Evolutionary conservation across 2,329 filamentous ascomycete species (phyloP).

Genomic region (Endothia cerciana): DNA sequence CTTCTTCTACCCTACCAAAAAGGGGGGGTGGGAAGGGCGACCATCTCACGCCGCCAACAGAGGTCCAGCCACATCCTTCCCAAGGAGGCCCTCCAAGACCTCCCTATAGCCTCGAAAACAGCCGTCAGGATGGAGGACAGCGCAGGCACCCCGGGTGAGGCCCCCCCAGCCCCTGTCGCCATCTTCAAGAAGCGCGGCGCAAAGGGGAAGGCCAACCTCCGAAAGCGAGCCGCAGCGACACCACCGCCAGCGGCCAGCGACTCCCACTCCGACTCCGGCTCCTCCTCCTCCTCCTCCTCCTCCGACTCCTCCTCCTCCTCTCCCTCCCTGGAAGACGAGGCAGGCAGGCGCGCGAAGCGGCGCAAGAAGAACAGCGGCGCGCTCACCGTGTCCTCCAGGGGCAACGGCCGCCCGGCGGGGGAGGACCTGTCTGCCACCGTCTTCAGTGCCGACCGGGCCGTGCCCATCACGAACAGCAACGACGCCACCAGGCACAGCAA

Average conservation of each 20-base stretch:
- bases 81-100: too few relatives aligned
- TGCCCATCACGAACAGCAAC: constrained; percentile 69
- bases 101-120: too few relatives aligned
- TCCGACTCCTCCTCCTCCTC: too few relatives aligned
- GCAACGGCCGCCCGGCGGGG: constrained; percentile 44
- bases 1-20: too few relatives aligned
- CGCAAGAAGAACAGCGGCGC: constrained; percentile 69
- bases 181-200: constrained; percentile 85
- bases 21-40: too few relatives aligned
- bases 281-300: too few relatives aligned
- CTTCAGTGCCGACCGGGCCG: constrained; percentile 63
- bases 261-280: constrained; percentile 41
- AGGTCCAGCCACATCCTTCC: too few relatives aligned
- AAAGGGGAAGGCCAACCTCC: constrained; percentile 75
- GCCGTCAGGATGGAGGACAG: too few relatives aligned
- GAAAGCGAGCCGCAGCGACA: constrained; percentile 82
- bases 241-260: constrained; percentile 39
- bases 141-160: too few relatives aligned
- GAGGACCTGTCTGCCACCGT: constrained; percentile 44
- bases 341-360: constrained; percentile 80
- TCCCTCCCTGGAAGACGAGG: too few relatives aligned
- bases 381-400: constrained; percentile 69
- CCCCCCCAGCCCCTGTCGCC: constrained; percentile 63
- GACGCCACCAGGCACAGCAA: constrained; percentile 89
- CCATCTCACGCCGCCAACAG: too few relatives aligned